Percentiles rank a stretch among this genome's conserved stretches.
Evolutionary conservation across 2,329 filamentous ascomycete species (phyloP).

Genomic region (Phialocephala sp.): DNA sequence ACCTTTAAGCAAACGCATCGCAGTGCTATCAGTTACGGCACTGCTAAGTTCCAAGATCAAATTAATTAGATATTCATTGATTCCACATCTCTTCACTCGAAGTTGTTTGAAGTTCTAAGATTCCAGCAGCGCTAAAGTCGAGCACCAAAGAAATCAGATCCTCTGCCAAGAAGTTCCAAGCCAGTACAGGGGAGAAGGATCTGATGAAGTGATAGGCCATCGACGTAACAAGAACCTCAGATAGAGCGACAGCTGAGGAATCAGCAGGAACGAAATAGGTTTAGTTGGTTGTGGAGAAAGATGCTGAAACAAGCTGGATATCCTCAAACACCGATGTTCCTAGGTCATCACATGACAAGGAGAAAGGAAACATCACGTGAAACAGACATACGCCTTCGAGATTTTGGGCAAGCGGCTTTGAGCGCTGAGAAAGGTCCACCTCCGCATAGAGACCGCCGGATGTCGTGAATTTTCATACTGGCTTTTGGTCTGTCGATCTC

Average conservation of each 20-base stretch:
- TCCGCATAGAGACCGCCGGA: too few species aligned
- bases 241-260: slow-evolving; percentile 3
- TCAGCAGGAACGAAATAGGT: background rate
- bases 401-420: too few species aligned
- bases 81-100: background rate
- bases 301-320: slow-evolving; percentile 1
- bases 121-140: background rate
- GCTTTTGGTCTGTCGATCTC: too few species aligned
- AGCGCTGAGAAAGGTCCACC: too few species aligned
- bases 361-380: background rate
- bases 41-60: too few species aligned
- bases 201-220: background rate
- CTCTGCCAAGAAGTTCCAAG: slow-evolving; percentile 6
- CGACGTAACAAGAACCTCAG: background rate
- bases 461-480: too few species aligned
- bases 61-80: background rate
- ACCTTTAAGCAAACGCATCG: background rate
- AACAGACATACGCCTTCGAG: background rate
- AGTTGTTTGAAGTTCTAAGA: background rate
- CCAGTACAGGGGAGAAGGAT: background rate
- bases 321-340: background rate
- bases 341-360: background rate
- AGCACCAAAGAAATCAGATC: background rate
- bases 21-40: too few species aligned
- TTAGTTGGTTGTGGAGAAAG: background rate